Evolutionary conservation across 495 filamentous ascomycete genomes (phyloP), one percentile per base, ranked within the genome.

Genomic region (Penicillium salamii): DNA sequence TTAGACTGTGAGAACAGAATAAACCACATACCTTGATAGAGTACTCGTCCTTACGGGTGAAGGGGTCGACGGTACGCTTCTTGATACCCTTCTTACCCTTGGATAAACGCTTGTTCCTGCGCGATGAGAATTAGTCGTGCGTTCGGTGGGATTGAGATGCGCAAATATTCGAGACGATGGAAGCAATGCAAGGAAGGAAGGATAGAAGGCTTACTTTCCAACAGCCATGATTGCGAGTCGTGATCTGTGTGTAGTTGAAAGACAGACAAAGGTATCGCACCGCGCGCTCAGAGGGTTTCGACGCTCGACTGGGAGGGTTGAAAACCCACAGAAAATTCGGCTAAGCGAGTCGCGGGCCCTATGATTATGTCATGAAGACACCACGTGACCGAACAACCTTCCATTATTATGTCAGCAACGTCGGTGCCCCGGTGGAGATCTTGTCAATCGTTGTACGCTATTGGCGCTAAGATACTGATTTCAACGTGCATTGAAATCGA

Each of bases 41-140:
- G 79, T 90, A 98, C 88, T 95, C 97, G 74, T 97, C 92, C 82
- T 98, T 98, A 66, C 91, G 85, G 66, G 91, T 79, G 79, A 98
- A 98, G 61, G 93, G 95, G 72, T 98, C 93, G 69, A 90, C 85
- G 49, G 88, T 85, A 77, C 89, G 91, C 93, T 98, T 98, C 89
- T 98, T 98, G 66, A 98, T 84, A 72, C 93, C 93, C 85, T 98
- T 98, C 89, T 98, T 98, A 80, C 93, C 95, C 82, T 98, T 98
- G 42, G 93, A 97, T 79, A 98, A 84, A 75, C 93, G 88, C 90
- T 98, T 97, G 83, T 98, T 98, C 88, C 95, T 98, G 67, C 13
- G 26, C 53, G 46, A 54, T 24, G 23, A 62, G 64, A 33, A 46
- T 61, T 49, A 57, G 43, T 48, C 7, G 39, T 35, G 23, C 14